Evolutionary conservation across 2,329 filamentous ascomycete genomes (phyloP), one percentile per base, ranked within the genome.

Genomic region (Zalaria obscura): DNA sequence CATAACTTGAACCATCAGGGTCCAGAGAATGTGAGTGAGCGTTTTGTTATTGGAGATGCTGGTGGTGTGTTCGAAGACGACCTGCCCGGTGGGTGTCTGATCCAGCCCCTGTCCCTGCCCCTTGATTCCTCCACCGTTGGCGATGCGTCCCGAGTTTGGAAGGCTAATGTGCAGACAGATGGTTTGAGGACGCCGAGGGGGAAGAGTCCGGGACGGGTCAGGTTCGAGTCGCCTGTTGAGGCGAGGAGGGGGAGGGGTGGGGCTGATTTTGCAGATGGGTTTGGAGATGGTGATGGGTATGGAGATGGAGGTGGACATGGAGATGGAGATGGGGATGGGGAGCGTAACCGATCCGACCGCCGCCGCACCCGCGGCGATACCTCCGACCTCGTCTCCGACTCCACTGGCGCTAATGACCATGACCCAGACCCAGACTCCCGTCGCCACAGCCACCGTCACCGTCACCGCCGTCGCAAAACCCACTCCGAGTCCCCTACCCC

Each of bases 21-120:
- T 50, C 58, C 61, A 56, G 63, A 65, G 49, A 65, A 70, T 68
- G 67, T 70, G 66, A 70, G 67, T 70, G 60, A 60, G 58, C 53
- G 48, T 47, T 49, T 47, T 46, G 53, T 50, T 53, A 44, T 52
- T 45, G 51, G 55, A 50, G 55, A 57, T 48, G 49, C 48, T 45
- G 49, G 54, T 48, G 50, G 50, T 52, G 58, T 59, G 60, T 56
- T 39, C 38, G 53, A 58, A 60, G 52, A 47, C 39, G 45, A 44
- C 35, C 40, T 37, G 40, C 43, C 46, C 38, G 44, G 47, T 45
- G 46, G 40, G 44, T 45, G 39, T 38, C 39, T 41, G 4, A 7
- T 27, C 29, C n/a, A 32, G 29, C 29, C 29, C 7, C 29, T 32
- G 29, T 3, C n/a, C 29, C 29, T 32, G 29, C 29, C n/a, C 29